Conservation (phyloP, 257 asterid species). For the Anisodus acutangulus region DNA sequence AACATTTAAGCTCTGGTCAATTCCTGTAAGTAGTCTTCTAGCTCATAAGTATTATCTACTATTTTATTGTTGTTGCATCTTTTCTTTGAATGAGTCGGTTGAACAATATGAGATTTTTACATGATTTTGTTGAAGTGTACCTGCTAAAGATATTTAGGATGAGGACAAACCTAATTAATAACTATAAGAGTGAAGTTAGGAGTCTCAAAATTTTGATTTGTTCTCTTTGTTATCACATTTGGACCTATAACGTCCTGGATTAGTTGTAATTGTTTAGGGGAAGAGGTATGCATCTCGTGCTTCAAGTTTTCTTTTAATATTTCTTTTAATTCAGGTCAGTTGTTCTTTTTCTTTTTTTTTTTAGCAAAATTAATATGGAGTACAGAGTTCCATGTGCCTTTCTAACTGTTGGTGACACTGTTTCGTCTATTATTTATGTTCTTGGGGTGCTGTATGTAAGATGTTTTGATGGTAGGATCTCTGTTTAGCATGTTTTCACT, state of each 20-base stretch:
- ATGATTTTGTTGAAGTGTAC: conserved; percentile 16
- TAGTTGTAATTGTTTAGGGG: neutral
- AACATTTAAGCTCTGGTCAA: neutral
- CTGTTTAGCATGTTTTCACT: neutral
- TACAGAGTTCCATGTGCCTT: neutral
- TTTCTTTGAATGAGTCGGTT: neutral
- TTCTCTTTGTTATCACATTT: neutral
- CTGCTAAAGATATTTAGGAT: neutral
- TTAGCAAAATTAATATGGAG: neutral
- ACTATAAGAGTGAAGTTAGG: neutral
- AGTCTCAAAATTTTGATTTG: neutral
- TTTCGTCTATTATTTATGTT: neutral
- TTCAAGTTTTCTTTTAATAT: neutral
- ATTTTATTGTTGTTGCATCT: conserved; percentile 6
- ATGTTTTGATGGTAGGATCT: conserved; percentile 20
- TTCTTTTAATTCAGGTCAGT: neutral
- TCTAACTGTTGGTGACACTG: neutral
- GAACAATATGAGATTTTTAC: conserved; percentile 25
- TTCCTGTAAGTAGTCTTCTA: neutral
- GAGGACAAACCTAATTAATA: neutral
- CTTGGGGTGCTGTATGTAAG: conserved; percentile 1
- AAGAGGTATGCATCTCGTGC: neutral
- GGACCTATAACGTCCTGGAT: conserved; percentile 13
- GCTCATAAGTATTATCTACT: neutral
- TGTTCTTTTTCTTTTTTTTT: neutral